Base-by-base conservation (phyloP, 495 filamentous ascomycete species). In the Clavariopsis aquatica region DNA sequence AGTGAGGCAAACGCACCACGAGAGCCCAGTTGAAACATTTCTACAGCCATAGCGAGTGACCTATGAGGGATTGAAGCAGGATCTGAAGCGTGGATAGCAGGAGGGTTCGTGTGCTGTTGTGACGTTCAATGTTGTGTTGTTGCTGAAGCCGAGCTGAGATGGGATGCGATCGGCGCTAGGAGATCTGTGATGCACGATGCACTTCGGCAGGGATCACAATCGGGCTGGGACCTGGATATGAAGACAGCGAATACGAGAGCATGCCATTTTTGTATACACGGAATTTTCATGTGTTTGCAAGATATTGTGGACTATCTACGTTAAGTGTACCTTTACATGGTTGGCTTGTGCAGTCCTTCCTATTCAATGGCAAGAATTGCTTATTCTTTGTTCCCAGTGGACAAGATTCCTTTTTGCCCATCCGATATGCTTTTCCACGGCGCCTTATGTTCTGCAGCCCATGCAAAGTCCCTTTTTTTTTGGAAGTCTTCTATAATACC, bases 1-100 rank as follows among this genome's bases (percentile, higher is more conserved):
- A 57, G 24, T 28, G n/a, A n/a, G 23, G 36, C 15, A 23, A 29
- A 74, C 80, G 65, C 74, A 87, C 84, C 82, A 61, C 77, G 75
- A 62, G 78, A 78, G 77, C 88, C 87, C 64, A 91, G 79, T 62
- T 83, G 80, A 53, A 81, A 80, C 83, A 88, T 79, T 67, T 85
- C 81, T 69, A 87, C 82, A n/a, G 86, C 82, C 78, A 83, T 85
- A n/a, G 22, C 62, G 51, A 56, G 29, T 12, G 24, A 28, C 1
- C 6, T 10, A 13, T 29, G 8, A 41, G 28, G 5, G 52, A 34
- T 12, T 38, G n/a, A 22, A 34, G 2, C 12, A 34, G 19, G 20
- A 47, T 10, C 7, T 24, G 20, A 49, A 9, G 4, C 9, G 7
- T 4, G 5, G 47, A 10, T 1, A 15, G 7, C 23, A 49, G 20